phyloP scores from a whole-genome alignment of 345 rosid species.

The Raphanus raphanistrum region DNA sequence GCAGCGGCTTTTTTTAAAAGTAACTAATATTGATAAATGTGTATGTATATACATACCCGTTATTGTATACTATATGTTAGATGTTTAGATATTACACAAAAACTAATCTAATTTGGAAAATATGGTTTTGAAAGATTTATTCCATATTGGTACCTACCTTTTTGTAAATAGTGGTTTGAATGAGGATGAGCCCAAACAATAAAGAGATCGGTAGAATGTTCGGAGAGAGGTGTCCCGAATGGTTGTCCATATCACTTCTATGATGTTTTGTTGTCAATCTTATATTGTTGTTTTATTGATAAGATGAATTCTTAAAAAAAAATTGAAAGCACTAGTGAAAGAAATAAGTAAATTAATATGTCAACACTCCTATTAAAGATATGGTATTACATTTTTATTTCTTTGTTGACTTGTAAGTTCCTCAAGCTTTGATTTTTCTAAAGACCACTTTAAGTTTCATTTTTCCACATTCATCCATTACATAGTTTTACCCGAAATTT shows the following conservation, averaged over 20 bases:
- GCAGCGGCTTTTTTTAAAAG: background rate
- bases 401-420: constrained; percentile 20
- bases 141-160: constrained; percentile 1
- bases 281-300: constrained; percentile 20
- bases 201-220: constrained; percentile 21
- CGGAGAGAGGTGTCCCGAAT: constrained; percentile 15
- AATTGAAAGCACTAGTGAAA: constrained; percentile 25
- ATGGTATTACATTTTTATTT: constrained; percentile 9
- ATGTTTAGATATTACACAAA: background rate
- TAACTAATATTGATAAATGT: background rate
- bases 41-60: background rate
- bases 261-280: constrained; percentile 3
- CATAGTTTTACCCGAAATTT: background rate
- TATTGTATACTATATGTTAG: background rate
- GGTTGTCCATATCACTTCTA: constrained; percentile 25
- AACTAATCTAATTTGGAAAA: background rate
- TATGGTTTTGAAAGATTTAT: background rate
- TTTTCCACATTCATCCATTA: background rate
- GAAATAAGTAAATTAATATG: constrained; percentile 24
- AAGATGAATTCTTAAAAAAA: constrained; percentile 14
- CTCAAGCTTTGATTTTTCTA: background rate
- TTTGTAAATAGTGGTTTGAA: constrained; percentile 11
- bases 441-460: background rate
- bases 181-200: constrained; percentile 10
- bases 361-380: constrained; percentile 30